Conservation (phyloP, 176 grass and related monocot genomes). For the Rhynchospora tenuis region DNA sequence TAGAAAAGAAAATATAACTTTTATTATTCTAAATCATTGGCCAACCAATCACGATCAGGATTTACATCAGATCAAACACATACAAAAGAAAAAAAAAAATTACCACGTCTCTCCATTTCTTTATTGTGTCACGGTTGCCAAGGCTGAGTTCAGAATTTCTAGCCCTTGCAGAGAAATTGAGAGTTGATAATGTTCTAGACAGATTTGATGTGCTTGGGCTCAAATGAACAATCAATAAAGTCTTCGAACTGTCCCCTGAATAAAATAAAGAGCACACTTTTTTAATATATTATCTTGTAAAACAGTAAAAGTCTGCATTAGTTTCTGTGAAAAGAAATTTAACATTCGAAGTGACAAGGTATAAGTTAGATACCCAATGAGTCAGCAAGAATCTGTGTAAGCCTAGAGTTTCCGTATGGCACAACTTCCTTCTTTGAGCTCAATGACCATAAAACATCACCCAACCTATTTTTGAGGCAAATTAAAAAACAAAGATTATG, state of each 20-base stretch:
- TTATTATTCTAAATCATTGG: slow-evolving; percentile 50
- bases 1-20: slow-evolving; percentile 29
- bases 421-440: slow-evolving; percentile 74
- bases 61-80: background rate
- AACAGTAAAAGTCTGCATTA: background rate
- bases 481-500: slow-evolving; percentile 19
- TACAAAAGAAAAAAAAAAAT: slow-evolving; percentile 17
- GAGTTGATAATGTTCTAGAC: slow-evolving; percentile 70
- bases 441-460: slow-evolving; percentile 87
- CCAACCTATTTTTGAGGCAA: slow-evolving; percentile 53
- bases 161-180: slow-evolving; percentile 90
- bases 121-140: slow-evolving; percentile 97
- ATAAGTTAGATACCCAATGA: slow-evolving; percentile 62
- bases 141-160: slow-evolving; percentile 96
- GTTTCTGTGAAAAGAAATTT: background rate
- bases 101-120: slow-evolving; percentile 99
- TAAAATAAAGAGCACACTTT: slow-evolving; percentile 13
- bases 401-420: slow-evolving; percentile 75
- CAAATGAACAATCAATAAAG: slow-evolving; percentile 79
- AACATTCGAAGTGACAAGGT: background rate
- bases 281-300: slow-evolving; percentile 5
- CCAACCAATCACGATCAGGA: slow-evolving; percentile 36
- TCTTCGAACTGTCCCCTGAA: slow-evolving; percentile 83
- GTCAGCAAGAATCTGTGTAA: slow-evolving; percentile 88
- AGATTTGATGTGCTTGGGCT: slow-evolving; percentile 92